These are phyloP conservation scores for Solanum raphanifolium DNA, from an alignment of 257 asterid genomes.

Conservation along the genomic window DNA sequence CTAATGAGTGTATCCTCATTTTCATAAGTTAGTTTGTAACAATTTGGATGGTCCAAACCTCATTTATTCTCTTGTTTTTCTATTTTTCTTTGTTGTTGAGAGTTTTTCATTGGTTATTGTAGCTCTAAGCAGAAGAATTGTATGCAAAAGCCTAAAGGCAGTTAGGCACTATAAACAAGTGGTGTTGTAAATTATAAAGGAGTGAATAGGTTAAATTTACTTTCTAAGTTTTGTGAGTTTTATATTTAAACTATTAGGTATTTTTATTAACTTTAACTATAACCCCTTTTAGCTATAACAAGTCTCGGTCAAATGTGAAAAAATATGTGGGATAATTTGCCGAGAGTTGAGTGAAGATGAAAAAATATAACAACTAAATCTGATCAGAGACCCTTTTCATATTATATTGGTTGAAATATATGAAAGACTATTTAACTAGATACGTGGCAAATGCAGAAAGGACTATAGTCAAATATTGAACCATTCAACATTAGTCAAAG, in stretches of 20 bases:
- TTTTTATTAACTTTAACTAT: background rate
- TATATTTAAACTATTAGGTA: background rate
- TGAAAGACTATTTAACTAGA: background rate
- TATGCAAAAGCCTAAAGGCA: background rate
- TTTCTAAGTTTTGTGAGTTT: background rate
- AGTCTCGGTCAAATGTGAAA: background rate
- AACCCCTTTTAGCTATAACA: background rate
- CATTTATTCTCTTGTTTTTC: background rate
- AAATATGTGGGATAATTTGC: no score
- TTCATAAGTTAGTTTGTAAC: background rate
- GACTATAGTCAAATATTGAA: background rate
- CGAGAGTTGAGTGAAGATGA: background rate
- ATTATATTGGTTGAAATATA: background rate
- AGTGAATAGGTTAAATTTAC: background rate
- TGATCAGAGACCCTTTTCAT: background rate
- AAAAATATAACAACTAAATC: no score
- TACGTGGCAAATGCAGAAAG: background rate
- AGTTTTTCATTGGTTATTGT: background rate
- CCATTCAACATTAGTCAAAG: background rate
- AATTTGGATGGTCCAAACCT: background rate
- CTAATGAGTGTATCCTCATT: background rate
- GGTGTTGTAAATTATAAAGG: background rate
- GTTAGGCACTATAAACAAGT: background rate
- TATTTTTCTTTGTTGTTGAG: background rate
- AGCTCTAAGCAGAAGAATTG: background rate